A percentile compares a stretch with the other conserved stretches of the same genome.
phyloP scores from a whole-genome alignment of 2,329 filamentous ascomycete genomes.

The Fusarium odoratissimum region DNA sequence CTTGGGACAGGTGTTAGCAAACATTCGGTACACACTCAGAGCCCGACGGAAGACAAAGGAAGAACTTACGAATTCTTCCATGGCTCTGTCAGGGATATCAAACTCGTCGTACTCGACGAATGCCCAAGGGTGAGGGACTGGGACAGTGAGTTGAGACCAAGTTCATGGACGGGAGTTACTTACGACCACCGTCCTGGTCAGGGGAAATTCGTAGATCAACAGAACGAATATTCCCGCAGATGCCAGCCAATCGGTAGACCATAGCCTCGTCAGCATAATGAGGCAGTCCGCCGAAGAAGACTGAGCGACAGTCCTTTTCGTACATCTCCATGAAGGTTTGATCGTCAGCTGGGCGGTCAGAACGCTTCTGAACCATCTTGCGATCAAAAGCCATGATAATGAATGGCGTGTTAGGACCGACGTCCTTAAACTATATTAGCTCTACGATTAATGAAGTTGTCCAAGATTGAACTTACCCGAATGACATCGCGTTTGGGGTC shows the following conservation, averaged over 20 bases:
- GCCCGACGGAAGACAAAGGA: background rate
- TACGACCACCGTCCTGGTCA: slow-evolving; percentile 17
- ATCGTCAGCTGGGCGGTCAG: slow-evolving; percentile 11
- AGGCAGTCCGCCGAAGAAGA: slow-evolving; percentile 62
- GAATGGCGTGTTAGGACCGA: background rate
- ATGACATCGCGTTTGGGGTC: slow-evolving; percentile 63
- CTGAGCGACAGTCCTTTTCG: slow-evolving; percentile 58
- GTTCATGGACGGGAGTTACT: background rate
- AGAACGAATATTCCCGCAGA: slow-evolving; percentile 52
- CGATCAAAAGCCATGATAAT: slow-evolving; percentile 20
- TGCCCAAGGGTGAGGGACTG: slow-evolving; percentile 45
- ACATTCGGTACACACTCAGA: background rate
- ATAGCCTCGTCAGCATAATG: slow-evolving; percentile 50
- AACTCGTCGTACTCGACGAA: slow-evolving; percentile 56
- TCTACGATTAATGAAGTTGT: background rate
- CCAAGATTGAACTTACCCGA: slow-evolving; percentile 52
- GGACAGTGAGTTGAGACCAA: slow-evolving; percentile 26
- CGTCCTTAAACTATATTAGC: background rate
- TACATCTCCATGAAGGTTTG: slow-evolving; percentile 47
- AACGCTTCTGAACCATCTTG: slow-evolving; percentile 15
- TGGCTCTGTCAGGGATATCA: slow-evolving; percentile 52
- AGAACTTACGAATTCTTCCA: slow-evolving; percentile 52
- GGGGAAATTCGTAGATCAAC: slow-evolving; percentile 12
- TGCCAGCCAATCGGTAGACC: slow-evolving; percentile 52
- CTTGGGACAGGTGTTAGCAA: slow-evolving; percentile 40